Evolutionary conservation across 148 eudicot species (phyloP).

Genomic region (Vaccinium macrocarpon): DNA sequence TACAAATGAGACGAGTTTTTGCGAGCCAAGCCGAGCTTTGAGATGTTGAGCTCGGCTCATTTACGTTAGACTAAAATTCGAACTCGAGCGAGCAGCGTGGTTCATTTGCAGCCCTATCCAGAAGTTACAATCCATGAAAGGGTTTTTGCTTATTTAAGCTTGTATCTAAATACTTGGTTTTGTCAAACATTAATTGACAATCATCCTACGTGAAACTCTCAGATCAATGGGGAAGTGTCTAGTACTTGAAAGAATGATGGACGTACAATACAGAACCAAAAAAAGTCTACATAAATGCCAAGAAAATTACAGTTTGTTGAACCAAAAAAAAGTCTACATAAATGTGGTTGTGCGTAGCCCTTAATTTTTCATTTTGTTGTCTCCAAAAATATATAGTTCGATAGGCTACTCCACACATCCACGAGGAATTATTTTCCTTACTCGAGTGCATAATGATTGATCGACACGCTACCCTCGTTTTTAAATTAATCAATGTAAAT

Average conservation of each 20-base stretch:
- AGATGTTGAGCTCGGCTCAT: too few species aligned
- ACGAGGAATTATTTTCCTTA: background rate
- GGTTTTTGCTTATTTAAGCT: background rate
- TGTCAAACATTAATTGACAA: background rate
- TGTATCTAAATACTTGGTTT: background rate
- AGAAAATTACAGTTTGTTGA: background rate
- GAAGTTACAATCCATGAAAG: too few species aligned
- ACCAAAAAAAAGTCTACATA: background rate
- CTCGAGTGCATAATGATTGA: too few species aligned
- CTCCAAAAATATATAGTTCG: background rate
- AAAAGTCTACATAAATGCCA: background rate
- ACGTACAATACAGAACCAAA: background rate
- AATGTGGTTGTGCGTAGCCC: background rate
- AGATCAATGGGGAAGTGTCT: background rate
- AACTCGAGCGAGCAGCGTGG: too few species aligned
- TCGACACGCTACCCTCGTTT: background rate
- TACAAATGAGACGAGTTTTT: too few species aligned
- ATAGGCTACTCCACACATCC: background rate
- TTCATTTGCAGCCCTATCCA: too few species aligned
- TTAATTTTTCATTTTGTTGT: background rate
- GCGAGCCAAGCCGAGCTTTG: too few species aligned
- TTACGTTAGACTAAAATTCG: too few species aligned
- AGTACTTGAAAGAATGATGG: background rate
- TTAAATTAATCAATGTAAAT: too few species aligned
- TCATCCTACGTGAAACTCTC: too few species aligned